These are phyloP conservation scores for Blastocystis hominis DNA, from an alignment of 352 stramenopile genomes.

Conservation along the genomic window DNA sequence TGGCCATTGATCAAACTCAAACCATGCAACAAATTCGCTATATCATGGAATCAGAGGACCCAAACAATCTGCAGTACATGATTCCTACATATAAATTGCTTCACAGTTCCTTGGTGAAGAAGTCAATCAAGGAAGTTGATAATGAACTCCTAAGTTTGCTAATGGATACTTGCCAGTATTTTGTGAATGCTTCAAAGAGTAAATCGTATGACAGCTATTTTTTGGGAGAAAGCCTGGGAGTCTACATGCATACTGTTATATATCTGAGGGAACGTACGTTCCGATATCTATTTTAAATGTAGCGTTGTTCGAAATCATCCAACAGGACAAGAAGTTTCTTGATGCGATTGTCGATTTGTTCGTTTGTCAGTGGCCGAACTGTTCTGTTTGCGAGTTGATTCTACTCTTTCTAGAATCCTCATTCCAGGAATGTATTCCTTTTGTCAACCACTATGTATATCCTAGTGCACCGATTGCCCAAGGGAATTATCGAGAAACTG, in stretches of 20 bases:
- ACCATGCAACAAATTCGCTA: conserved; percentile 31
- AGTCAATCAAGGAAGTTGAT: not conserved
- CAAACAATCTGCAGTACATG: conserved; percentile 9
- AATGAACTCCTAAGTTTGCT: not conserved
- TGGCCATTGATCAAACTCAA: not conserved
- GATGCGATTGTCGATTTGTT: not conserved
- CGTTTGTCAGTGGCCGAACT: not conserved
- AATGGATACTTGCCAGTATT: conserved; percentile 20
- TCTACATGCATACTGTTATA: not conserved
- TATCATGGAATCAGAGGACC: not conserved
- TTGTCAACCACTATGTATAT: not conserved
- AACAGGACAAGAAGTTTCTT: not conserved
- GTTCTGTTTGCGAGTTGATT: not conserved
- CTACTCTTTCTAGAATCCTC: not conserved
- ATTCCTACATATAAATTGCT: conserved; percentile 40
- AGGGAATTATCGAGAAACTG: not conserved
- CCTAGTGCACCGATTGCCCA: not conserved
- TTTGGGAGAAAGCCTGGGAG: not conserved
- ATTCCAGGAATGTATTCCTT: not conserved
- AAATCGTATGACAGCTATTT: not conserved
- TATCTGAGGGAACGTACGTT: not conserved
- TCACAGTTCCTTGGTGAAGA: not conserved
- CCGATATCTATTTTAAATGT: not conserved
- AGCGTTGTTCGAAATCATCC: not conserved
- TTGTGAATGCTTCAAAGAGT: not conserved